Evolutionary conservation across 225 moss, liverwort and hornwort species (phyloP).

Genomic region (Physcomitrium patens): DNA sequence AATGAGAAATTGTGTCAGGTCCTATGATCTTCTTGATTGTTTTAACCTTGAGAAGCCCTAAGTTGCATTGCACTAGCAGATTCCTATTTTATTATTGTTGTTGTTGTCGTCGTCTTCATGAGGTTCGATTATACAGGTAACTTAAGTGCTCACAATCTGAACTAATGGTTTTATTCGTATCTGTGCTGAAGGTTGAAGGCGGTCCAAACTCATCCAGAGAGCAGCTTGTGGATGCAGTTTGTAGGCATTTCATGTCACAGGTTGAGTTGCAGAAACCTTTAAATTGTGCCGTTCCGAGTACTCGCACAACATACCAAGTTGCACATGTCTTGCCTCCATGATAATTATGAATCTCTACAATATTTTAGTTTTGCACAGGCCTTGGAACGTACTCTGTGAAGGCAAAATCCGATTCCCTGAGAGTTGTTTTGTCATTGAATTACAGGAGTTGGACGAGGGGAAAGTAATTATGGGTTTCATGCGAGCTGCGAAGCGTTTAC

Average conservation of each 20-base stretch:
- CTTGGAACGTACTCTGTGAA: too few relatives aligned
- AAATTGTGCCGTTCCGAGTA: not conserved
- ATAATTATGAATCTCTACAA: not conserved
- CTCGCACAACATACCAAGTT: too few relatives aligned
- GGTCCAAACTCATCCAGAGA: slow-evolving; percentile 41
- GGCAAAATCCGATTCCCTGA: not conserved
- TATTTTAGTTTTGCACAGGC: not conserved
- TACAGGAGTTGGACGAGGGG: slow-evolving; percentile 39
- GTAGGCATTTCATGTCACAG: slow-evolving; percentile 43
- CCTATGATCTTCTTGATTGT: too few relatives aligned
- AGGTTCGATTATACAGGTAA: too few relatives aligned
- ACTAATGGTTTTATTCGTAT: not conserved
- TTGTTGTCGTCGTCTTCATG: too few relatives aligned
- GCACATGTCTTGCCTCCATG: not conserved
- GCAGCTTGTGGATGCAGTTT: slow-evolving; percentile 41
- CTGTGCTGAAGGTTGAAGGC: slow-evolving; percentile 33
- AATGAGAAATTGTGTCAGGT: not conserved
- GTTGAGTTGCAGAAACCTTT: not conserved
- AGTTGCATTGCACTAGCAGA: too few relatives aligned
- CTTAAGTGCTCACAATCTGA: not conserved
- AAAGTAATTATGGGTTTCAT: slow-evolving; percentile 38
- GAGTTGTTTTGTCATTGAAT: not conserved
- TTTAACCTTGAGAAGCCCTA: too few relatives aligned
- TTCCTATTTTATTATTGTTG: too few relatives aligned
- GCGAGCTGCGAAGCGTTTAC: slow-evolving; percentile 39